Evolutionary conservation across 108 stramenopile species (phyloP).

Genomic region (Fistulifera solaris): DNA sequence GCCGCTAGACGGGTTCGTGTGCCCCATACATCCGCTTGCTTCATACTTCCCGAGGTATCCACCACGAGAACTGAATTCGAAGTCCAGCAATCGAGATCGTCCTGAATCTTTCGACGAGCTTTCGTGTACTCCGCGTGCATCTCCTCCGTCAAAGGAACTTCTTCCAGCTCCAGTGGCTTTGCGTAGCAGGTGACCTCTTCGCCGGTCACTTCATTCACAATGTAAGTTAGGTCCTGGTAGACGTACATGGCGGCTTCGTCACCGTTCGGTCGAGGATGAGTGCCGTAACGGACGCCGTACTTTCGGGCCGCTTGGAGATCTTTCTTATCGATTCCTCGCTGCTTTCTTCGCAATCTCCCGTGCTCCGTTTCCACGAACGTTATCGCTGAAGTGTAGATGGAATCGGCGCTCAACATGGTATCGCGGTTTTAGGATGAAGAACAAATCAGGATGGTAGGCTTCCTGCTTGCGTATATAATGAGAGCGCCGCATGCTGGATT

Average conservation of each 20-base stretch:
- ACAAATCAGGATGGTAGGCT: too few species aligned
- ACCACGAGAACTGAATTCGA: not conserved
- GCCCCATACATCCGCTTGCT: constrained; percentile 23
- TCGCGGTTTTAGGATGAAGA: too few species aligned
- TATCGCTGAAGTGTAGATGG: not conserved
- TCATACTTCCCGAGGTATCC: constrained; percentile 39
- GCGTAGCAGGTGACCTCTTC: not conserved
- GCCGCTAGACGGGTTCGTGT: constrained; percentile 24
- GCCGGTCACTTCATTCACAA: not conserved
- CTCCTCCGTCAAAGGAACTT: not conserved
- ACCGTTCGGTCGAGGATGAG: too few species aligned
- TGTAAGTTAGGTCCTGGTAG: not conserved
- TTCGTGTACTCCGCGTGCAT: not conserved
- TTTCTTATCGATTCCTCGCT: constrained; percentile 2
- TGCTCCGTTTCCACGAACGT: constrained; percentile 2
- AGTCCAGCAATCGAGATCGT: not conserved
- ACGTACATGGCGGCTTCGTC: not conserved
- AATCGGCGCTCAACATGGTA: too few species aligned
- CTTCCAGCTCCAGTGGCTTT: not conserved
- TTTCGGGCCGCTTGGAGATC: not conserved
- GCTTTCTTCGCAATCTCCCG: not conserved
- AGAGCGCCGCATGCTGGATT: too few species aligned
- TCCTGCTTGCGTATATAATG: too few species aligned
- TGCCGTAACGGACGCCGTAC: too few species aligned
- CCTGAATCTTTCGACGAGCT: not conserved